A percentile compares a stretch with the other conserved stretches of the same genome.
Evolutionary conservation across 768 basidiomycete species (phyloP).

Genomic region (Chlorophyllum brunneum): DNA sequence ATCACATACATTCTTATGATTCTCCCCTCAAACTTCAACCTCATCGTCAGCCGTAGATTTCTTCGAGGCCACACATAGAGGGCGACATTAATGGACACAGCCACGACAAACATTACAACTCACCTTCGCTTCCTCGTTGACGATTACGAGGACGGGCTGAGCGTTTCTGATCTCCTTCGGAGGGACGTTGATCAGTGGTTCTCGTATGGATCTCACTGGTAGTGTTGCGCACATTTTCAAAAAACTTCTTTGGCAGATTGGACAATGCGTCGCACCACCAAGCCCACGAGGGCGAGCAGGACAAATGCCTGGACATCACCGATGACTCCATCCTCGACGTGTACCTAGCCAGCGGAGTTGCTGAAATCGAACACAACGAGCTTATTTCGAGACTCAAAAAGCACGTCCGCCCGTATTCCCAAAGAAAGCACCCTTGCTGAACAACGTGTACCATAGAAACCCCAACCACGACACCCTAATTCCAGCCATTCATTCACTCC

Average conservation of each 20-base stretch:
- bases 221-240: no score
- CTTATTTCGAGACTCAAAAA: neutral
- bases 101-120: neutral
- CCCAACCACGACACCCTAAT: constrained; percentile 18
- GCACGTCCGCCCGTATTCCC: neutral
- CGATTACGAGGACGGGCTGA: neutral
- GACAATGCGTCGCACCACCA: neutral
- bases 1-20: neutral
- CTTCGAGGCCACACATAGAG: no score
- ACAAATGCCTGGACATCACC: neutral
- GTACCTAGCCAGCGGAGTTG: neutral
- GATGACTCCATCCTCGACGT: constrained; percentile 5
- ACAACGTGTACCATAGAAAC: constrained; percentile 9
- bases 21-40: no score
- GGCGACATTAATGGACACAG: no score
- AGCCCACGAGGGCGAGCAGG: neutral
- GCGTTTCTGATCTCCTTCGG: neutral
- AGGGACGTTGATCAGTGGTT: constrained; percentile 10
- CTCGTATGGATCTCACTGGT: neutral
- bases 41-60: no score
- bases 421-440: neutral
- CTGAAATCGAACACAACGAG: neutral
- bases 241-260: neutral
- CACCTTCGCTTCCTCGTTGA: constrained; percentile 6
- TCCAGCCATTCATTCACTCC: constrained; percentile 28